Percentiles rank a stretch among this genome's conserved stretches.
These are phyloP conservation scores for Hemisphaericaspora subhashii DNA, from an alignment of 1,139 yeast species.

Conservation along the genomic window DNA sequence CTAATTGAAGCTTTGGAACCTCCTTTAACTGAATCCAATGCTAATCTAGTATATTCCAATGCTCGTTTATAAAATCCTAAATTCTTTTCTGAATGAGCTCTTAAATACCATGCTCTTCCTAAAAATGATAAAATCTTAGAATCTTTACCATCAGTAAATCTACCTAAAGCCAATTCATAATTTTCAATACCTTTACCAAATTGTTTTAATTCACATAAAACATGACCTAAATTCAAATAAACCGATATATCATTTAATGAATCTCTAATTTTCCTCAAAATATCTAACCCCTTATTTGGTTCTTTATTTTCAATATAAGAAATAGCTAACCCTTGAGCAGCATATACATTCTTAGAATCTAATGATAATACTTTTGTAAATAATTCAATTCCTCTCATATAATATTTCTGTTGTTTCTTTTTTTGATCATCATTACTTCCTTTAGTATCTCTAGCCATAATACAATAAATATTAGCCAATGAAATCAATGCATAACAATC, in stretches of 20 bases:
- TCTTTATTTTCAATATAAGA: constrained; percentile 87
- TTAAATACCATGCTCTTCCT: constrained; percentile 87
- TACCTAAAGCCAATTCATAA: constrained; percentile 74
- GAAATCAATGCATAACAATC: constrained; percentile 89
- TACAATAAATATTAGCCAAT: constrained; percentile 82
- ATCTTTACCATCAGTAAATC: constrained; percentile 64
- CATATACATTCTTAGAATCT: constrained; percentile 86
- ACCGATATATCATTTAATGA: constrained; percentile 83
- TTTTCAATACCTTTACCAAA: constrained; percentile 84
- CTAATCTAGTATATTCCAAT: constrained; percentile 59
- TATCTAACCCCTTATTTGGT: constrained; percentile 74
- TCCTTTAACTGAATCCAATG: constrained; percentile 47
- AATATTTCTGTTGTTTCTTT: constrained; percentile 75
- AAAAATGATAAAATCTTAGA: constrained; percentile 67
- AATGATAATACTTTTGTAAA: constrained; percentile 84
- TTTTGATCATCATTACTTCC: constrained; percentile 58
- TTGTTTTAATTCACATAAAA: constrained; percentile 78
- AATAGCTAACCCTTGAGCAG: constrained; percentile 97
- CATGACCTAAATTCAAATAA: constrained; percentile 86
- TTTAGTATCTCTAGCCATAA: constrained; percentile 78
- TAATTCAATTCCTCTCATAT: constrained; percentile 83
- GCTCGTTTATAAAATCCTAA: constrained; percentile 60
- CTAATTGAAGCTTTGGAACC: constrained; percentile 40
- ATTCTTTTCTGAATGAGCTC: constrained; percentile 73
- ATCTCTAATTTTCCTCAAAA: constrained; percentile 86